Conservation (phyloP, 306 rosid genomes). For the Inga oerstediana region DNA sequence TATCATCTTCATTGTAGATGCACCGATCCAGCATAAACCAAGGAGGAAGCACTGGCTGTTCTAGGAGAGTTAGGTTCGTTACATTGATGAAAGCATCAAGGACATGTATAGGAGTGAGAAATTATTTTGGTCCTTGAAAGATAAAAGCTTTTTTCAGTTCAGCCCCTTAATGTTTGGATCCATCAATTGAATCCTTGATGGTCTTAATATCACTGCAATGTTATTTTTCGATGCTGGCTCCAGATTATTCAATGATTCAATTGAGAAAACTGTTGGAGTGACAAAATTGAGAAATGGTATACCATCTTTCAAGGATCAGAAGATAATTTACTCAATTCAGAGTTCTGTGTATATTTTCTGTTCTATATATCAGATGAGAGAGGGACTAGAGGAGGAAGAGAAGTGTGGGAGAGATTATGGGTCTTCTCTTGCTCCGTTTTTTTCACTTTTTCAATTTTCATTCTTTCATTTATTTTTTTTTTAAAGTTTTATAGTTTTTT, state of each 20-base stretch:
- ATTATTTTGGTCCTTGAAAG: not conserved
- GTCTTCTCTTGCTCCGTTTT: not conserved
- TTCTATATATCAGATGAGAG: not conserved
- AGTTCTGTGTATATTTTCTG: not conserved
- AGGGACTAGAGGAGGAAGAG: not conserved
- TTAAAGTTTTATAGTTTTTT: not conserved
- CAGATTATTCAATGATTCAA: not conserved
- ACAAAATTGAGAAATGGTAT: not conserved
- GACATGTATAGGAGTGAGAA: not conserved
- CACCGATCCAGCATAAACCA: constrained; percentile 59
- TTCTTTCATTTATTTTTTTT: not conserved
- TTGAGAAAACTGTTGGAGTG: not conserved
- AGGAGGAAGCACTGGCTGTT: constrained; percentile 75
- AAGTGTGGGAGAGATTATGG: not conserved
- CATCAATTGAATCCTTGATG: not conserved
- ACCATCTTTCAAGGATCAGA: constrained; percentile 5
- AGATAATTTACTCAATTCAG: not conserved
- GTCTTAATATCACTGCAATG: not conserved
- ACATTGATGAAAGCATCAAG: not conserved
- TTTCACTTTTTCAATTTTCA: not conserved
- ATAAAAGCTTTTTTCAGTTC: not conserved
- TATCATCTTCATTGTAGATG: constrained; percentile 55
- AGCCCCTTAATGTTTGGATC: not conserved
- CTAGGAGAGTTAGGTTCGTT: constrained; percentile 29
- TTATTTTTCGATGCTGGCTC: not conserved